Evolutionary conservation across 495 filamentous ascomycete species (phyloP).

Genomic region (Neurospora sp.): DNA sequence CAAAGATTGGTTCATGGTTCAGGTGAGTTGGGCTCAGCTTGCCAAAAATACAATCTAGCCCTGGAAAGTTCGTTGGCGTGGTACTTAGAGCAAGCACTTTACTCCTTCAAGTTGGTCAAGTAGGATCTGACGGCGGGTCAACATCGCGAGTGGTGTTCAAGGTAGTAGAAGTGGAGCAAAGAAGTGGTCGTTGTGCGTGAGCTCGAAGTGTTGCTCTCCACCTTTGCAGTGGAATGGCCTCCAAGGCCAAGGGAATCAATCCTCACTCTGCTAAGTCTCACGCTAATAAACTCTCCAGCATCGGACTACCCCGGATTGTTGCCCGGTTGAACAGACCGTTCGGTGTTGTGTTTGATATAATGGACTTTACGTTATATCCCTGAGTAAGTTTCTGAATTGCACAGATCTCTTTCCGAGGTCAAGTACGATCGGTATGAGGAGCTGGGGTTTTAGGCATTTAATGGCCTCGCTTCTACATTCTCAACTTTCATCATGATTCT

Average conservation of each 20-base stretch:
- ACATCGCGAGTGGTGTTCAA: no score
- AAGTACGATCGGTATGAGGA: not conserved
- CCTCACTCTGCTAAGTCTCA: not conserved
- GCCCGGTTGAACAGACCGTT: not conserved
- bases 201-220: no score
- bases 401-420: not conserved
- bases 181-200: no score
- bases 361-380: not conserved
- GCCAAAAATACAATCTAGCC: not conserved
- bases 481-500: not conserved
- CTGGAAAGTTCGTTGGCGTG: no score
- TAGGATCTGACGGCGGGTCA: no score
- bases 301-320: not conserved
- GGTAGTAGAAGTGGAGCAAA: no score
- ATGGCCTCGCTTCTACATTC: not conserved
- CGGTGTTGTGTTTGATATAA: not conserved
- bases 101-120: no score
- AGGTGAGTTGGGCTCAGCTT: not conserved
- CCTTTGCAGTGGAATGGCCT: no score
- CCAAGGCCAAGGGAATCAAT: no score
- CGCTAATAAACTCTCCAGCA: no score
- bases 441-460: not conserved
- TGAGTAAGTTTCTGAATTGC: not conserved
- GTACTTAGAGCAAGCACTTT: no score
- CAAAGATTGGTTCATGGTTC: not conserved